Evolutionary conservation across 2,329 filamentous ascomycete species (phyloP).

Genomic region (Fusarium bactridioides): DNA sequence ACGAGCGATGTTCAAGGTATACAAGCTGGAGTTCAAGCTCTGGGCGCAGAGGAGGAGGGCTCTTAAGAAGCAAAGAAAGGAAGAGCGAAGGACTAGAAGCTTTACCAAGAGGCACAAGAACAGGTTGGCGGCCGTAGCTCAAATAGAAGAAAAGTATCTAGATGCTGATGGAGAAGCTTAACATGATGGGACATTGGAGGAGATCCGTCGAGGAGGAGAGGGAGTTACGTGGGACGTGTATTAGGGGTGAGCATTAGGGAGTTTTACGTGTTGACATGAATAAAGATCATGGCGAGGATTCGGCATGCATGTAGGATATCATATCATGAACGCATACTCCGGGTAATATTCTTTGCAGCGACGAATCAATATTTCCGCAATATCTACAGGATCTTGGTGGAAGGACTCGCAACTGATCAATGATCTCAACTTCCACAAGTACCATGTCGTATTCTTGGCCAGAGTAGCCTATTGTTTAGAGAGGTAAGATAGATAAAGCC

Average conservation of each 20-base stretch:
- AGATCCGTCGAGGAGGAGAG: too few species aligned
- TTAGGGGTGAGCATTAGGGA: not conserved
- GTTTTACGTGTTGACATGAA: not conserved
- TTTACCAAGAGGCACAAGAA: not conserved
- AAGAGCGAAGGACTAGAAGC: not conserved
- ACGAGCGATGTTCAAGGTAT: not conserved
- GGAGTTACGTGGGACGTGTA: not conserved
- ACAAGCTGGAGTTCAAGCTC: conserved; percentile 71
- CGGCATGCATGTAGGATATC: not conserved
- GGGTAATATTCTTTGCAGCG: not conserved
- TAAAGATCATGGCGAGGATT: not conserved
- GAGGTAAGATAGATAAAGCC: not conserved
- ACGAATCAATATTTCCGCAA: not conserved
- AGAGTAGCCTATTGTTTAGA: not conserved
- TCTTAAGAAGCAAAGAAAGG: not conserved
- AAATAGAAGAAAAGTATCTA: not conserved
- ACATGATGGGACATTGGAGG: not conserved
- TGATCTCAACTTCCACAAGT: not conserved
- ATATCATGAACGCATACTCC: not conserved
- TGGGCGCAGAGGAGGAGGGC: conserved; percentile 57
- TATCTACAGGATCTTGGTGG: not conserved
- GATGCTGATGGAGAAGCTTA: not conserved
- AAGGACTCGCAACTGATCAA: not conserved
- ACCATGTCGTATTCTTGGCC: not conserved
- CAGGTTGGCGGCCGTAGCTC: not conserved